A percentile compares a stretch with the other conserved stretches of the same genome.
Conservation (phyloP, 495 filamentous ascomycete genomes). For the Darksidea phi region DNA sequence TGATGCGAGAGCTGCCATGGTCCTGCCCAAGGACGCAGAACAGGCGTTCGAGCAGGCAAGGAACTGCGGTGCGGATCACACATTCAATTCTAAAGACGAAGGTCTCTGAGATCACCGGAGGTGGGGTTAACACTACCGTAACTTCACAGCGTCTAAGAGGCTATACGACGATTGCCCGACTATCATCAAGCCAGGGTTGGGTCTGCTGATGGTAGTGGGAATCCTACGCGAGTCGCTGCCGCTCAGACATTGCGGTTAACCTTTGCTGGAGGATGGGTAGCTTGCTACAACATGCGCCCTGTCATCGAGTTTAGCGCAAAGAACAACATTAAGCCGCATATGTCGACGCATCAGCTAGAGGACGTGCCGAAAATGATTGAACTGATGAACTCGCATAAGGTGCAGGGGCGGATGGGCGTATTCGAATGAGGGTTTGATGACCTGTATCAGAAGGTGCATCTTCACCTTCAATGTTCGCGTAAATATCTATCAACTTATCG, state of each 20-base stretch:
- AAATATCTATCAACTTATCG: too few relatives aligned
- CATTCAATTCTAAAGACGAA: constrained; percentile 38
- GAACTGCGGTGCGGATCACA: constrained; percentile 36
- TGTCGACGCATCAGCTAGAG: constrained; percentile 36
- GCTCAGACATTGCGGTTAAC: constrained; percentile 36
- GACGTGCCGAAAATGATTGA: constrained; percentile 39
- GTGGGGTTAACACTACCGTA: constrained; percentile 39
- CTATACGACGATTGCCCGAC: constrained; percentile 39
- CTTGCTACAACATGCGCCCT: constrained; percentile 34
- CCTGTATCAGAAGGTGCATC: too few relatives aligned
- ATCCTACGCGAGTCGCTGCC: constrained; percentile 35
- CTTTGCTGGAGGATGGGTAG: constrained; percentile 30
- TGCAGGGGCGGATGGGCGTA: constrained; percentile 33
- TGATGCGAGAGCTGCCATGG: constrained; percentile 32
- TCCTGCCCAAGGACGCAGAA: constrained; percentile 31
- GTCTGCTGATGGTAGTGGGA: constrained; percentile 39
- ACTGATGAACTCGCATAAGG: constrained; percentile 32
- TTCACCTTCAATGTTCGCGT: too few relatives aligned
- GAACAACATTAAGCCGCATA: constrained; percentile 36
- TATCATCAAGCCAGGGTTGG: constrained; percentile 32
- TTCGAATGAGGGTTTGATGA: constrained; percentile 19
- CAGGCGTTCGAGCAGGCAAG: constrained; percentile 35
- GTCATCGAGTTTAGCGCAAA: constrained; percentile 37
- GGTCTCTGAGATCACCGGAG: constrained; percentile 34
- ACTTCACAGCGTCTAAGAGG: constrained; percentile 38